Base-by-base conservation (phyloP, 805 yeast genomes). In the Jamesozyma jinghongensis region DNA sequence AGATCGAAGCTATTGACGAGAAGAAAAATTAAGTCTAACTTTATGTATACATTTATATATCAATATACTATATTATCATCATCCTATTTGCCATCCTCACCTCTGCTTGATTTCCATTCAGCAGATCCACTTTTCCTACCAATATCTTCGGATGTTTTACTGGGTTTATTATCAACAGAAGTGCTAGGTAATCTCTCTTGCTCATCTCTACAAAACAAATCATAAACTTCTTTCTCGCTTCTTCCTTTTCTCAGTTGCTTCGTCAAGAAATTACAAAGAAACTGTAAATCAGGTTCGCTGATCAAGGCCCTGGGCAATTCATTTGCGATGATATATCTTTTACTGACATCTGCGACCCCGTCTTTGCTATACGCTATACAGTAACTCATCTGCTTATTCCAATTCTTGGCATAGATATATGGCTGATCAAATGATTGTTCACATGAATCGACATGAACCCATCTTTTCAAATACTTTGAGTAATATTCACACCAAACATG, bases 401-500 rank as follows among this genome's bases (percentile, higher is more conserved):
- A 88, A 33, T 94, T 94, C 31, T 72, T 69, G 36, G 80, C 73
- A 54, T 88, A 88, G 13, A 87, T 64, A 18, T 67, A 57, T 0
- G 97, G 97, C 45, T 85, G 75, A 59, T 90, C 94, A 62, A 70
- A 86, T 0, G 88, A 79, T 36, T 77, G 80, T 51, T 88, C 97
- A 58, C 97, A 90, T 7, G 85, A 75, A 53, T 88, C 97, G 14
- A 84, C 65, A 59, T 90, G 97, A 16, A 88, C 69, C 97, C 97
- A 90, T 40, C 86, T 62, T 34, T 70, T 60, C 47, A 74, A 66
- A 17, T 63, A 53, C 0, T 52, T 58, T 1, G 94, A 83, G 57
- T 76, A 88, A 51, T 82, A 81, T 55, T 90, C 97, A 52, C 94
- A 82, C 97, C 97, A 90, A 1, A 85, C 97, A 58, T 90, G 97